Evolutionary conservation across 2,329 filamentous ascomycete genomes (phyloP), one percentile per base, ranked within the genome.

Genomic region (Hirsutella minnesotensis): DNA sequence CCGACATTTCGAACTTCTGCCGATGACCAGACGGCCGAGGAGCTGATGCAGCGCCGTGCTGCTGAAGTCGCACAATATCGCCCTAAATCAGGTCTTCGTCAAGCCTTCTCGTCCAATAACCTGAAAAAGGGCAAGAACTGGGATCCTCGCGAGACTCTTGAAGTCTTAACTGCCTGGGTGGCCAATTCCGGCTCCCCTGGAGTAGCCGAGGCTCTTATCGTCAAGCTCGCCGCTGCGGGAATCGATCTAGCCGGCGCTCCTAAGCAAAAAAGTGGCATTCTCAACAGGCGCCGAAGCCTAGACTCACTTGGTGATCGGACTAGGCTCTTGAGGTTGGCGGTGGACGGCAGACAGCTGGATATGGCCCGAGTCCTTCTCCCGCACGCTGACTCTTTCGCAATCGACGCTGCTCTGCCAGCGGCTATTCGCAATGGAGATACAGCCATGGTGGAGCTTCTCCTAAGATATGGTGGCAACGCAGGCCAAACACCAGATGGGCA

Each of bases 141-240:
- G 67, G 70, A 76, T 22, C 63, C 71, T 10, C 66, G 63, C 36
- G 68, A 77, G 47, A 65, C 77, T 18, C 69, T 76, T 40, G 67
- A 70, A 39, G 67, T 68, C 13, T 61, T 79, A 41, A 60, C 68
- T 38, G 58, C 61, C 35, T 72, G 74, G 51, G 63, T 78, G 44
- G 56, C 62, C 30, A 70, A 66, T 38, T 58, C 57, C 15, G 73
- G 73, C 12, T 66, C 71, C 1, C 66, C 74, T 0, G 74, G 69
- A 9, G 68, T 78, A 4, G 74, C 72, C n/a, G 71, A 77, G 51
- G 70, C 70, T 0, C 62, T 79, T 20, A 66, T 78, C 24, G 60
- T 56, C 3, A 73, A 70, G 54, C 57, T 79, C 29, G 60, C 64
- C 30, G 56, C 61, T 1, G 66, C 63, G 1, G 75, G 75, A 13